phyloP scores from a whole-genome alignment of 257 asterid genomes.

The Solanum chilense region DNA sequence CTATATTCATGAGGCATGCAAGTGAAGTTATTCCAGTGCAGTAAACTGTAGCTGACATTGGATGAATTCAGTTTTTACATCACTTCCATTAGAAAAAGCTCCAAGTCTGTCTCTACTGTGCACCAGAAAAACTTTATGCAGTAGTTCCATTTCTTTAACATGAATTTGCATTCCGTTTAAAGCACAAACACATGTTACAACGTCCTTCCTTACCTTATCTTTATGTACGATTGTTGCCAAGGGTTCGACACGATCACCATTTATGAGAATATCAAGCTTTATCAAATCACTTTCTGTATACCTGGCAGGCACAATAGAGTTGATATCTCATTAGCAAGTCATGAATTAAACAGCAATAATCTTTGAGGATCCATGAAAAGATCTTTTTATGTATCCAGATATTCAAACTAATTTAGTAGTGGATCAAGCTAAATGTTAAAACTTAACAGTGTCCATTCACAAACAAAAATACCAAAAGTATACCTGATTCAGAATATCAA shows the following conservation, averaged over 20 bases:
- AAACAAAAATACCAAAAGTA: neutral
- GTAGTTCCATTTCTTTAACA: neutral
- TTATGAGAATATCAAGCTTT: slow-evolving; percentile 94
- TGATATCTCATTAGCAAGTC: neutral
- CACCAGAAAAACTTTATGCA: neutral
- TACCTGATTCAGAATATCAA: neutral
- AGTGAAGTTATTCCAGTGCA: neutral
- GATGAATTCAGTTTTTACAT: neutral
- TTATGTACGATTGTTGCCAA: slow-evolving; percentile 93
- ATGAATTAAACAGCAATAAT: neutral
- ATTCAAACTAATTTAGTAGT: neutral
- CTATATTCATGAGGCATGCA: neutral
- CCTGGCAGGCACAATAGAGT: slow-evolving; percentile 26
- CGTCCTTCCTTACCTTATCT: slow-evolving; percentile 57
- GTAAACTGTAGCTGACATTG: neutral
- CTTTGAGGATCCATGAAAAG: neutral
- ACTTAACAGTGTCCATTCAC: neutral
- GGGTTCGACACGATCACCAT: slow-evolving; percentile 93
- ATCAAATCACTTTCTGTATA: slow-evolving; percentile 75
- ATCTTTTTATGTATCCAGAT: neutral
- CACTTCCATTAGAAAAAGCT: neutral
- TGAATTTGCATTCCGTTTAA: neutral
- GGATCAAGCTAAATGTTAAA: neutral
- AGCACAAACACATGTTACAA: neutral
- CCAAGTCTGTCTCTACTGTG: neutral